phyloP scores from a whole-genome alignment of 75 land plant species.

The Adiantum capillusveneris region DNA sequence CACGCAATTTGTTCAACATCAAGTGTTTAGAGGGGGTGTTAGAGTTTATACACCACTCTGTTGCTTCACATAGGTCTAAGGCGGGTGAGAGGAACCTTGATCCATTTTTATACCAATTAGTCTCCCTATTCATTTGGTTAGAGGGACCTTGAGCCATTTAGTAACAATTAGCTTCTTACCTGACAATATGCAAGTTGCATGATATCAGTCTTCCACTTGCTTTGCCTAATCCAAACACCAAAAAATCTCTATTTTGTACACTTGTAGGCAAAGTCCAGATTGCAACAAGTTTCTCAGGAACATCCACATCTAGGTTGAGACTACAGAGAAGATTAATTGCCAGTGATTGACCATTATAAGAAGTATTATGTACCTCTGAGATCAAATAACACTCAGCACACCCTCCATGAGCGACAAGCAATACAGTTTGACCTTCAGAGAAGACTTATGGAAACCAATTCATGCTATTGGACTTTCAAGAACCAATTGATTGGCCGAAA shows the following conservation, averaged over 20 bases:
- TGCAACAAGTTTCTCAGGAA: too few species aligned
- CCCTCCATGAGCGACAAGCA: slow-evolving; percentile 39
- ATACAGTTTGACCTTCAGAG: slow-evolving; percentile 32
- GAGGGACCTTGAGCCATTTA: slow-evolving; percentile 4
- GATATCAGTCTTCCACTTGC: not conserved
- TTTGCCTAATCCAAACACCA: not conserved
- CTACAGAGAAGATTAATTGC: too few species aligned
- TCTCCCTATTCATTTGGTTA: slow-evolving; percentile 2
- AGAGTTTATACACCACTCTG: too few species aligned
- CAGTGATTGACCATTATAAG: too few species aligned
- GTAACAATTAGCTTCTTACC: not conserved
- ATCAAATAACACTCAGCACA: slow-evolving; percentile 51
- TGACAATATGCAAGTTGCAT: not conserved
- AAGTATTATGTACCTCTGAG: not conserved
- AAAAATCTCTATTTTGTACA: not conserved
- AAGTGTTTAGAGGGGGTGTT: too few species aligned
- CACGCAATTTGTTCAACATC: too few species aligned
- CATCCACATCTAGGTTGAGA: too few species aligned
- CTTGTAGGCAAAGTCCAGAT: too few species aligned
- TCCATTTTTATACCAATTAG: too few species aligned
- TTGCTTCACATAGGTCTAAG: too few species aligned
- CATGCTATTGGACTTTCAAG: slow-evolving; percentile 14
- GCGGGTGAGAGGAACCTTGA: too few species aligned
- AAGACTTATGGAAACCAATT: slow-evolving; percentile 72
- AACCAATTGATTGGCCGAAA: slow-evolving; percentile 21